Conservation (phyloP, 1,284 basidiomycete genomes). For the Irpex lacteus region DNA sequence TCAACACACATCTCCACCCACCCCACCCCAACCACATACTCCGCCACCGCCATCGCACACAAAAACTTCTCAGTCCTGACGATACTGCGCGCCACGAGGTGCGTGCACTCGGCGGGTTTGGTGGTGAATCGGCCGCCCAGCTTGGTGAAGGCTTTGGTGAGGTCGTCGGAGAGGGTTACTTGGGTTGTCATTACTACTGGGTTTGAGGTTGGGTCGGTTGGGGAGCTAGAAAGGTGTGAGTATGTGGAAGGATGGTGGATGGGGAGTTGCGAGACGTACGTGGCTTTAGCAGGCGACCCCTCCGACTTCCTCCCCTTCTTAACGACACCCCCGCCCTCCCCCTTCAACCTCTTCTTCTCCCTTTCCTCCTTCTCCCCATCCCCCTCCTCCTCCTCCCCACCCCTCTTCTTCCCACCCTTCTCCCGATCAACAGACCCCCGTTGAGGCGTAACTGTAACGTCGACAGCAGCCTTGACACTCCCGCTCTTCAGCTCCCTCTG, state of each 20-base stretch:
- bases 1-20: slow-evolving; percentile 67
- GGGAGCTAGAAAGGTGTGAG: neutral
- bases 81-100: slow-evolving; percentile 65
- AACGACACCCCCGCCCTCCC: slow-evolving; percentile 30
- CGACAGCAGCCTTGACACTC: slow-evolving; percentile 27
- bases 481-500: slow-evolving; percentile 59
- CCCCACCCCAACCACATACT: slow-evolving; percentile 57
- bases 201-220: slow-evolving; percentile 1
- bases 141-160: slow-evolving; percentile 51
- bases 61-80: slow-evolving; percentile 85
- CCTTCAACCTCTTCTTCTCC: slow-evolving; percentile 20
- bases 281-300: no score
- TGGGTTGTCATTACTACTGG: slow-evolving; percentile 62
- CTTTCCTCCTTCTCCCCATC: slow-evolving; percentile 27
- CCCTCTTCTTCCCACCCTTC: slow-evolving; percentile 5
- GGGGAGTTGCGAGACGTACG: no score
- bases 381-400: no score
- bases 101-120: slow-evolving; percentile 68
- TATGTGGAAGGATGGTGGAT: no score
- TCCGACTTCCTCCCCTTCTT: slow-evolving; percentile 12
- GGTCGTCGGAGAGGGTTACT: slow-evolving; percentile 49
- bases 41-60: slow-evolving; percentile 61
- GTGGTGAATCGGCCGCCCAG: slow-evolving; percentile 64
- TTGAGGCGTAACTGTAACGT: neutral
- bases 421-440: slow-evolving; percentile 14